Percentiles rank a stretch among this genome's conserved stretches.
Conservation (phyloP, 805 yeast species). For the Monosporozyma aerobia region DNA sequence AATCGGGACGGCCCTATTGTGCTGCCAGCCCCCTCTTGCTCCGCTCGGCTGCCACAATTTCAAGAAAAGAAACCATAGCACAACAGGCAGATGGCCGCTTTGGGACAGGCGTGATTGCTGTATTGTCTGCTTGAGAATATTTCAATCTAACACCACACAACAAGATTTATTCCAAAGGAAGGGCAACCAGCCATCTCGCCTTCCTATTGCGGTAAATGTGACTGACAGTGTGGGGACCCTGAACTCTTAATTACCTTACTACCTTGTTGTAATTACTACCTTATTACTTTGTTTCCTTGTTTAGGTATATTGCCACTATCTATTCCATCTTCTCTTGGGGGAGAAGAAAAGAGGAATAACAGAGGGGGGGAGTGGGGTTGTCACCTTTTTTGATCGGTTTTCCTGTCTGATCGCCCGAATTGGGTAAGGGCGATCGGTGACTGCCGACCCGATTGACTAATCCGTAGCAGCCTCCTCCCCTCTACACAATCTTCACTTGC, state of each 20-base stretch:
- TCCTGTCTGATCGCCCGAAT: background rate
- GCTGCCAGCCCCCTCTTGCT: background rate
- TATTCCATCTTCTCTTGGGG: background rate
- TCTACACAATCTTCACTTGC: background rate
- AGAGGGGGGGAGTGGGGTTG: too few species aligned
- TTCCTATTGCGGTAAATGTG: background rate
- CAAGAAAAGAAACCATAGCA: conserved; percentile 2
- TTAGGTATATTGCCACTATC: too few species aligned
- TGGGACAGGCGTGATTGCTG: background rate
- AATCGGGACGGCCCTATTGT: background rate
- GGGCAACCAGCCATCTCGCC: background rate
- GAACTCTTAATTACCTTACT: background rate
- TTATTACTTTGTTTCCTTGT: too few species aligned
- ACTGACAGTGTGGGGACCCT: background rate
- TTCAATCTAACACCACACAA: too few species aligned
- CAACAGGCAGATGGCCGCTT: background rate
- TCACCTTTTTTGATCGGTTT: too few species aligned
- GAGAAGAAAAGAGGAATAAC: too few species aligned
- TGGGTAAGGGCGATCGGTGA: background rate
- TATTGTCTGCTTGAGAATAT: too few species aligned
- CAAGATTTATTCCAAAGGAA: too few species aligned
- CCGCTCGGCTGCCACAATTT: background rate
- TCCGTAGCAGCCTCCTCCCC: background rate
- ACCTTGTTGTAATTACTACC: too few species aligned
- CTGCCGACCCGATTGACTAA: background rate